These are phyloP conservation scores for Endoconidiophora polonica DNA, from an alignment of 2,329 filamentous ascomycete genomes.

Conservation along the genomic window DNA sequence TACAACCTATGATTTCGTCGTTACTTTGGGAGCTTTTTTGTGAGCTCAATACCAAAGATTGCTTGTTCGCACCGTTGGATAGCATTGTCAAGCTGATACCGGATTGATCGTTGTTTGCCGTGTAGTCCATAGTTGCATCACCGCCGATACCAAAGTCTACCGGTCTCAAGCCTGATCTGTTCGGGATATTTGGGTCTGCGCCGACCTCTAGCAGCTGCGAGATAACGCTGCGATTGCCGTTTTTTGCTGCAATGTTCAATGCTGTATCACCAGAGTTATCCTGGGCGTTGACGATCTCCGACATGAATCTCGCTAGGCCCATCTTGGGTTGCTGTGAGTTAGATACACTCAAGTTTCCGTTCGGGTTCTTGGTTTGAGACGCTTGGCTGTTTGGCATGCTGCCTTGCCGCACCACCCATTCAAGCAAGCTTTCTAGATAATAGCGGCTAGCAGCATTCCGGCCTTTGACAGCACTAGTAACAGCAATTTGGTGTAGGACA, in stretches of 20 bases:
- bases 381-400: slow-evolving; percentile 41
- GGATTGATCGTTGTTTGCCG: slow-evolving; percentile 24
- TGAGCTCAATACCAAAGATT: slow-evolving; percentile 25
- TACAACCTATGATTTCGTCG: slow-evolving; percentile 64
- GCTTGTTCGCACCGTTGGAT: slow-evolving; percentile 20
- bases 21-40: slow-evolving; percentile 54
- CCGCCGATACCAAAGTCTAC: slow-evolving; percentile 88
- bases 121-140: slow-evolving; percentile 32
- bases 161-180: slow-evolving; percentile 73
- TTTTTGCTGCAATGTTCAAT: slow-evolving; percentile 80
- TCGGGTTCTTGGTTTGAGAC: slow-evolving; percentile 19
- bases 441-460: slow-evolving; percentile 84
- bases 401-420: slow-evolving; percentile 83
- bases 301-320: slow-evolving; percentile 83
- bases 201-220: slow-evolving; percentile 93
- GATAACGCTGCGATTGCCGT: slow-evolving; percentile 86
- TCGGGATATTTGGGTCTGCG: slow-evolving; percentile 80
- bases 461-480: slow-evolving; percentile 90
- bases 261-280: slow-evolving; percentile 92
- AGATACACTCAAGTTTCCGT: slow-evolving; percentile 21
- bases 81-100: slow-evolving; percentile 19
- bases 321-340: slow-evolving; percentile 46
- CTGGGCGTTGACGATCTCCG: slow-evolving; percentile 88
- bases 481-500: slow-evolving; percentile 87
- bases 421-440: slow-evolving; percentile 83